Percentiles rank a stretch among this genome's conserved stretches.
phyloP scores from a whole-genome alignment of 1,284 basidiomycete species.

The Flammula alnicola region DNA sequence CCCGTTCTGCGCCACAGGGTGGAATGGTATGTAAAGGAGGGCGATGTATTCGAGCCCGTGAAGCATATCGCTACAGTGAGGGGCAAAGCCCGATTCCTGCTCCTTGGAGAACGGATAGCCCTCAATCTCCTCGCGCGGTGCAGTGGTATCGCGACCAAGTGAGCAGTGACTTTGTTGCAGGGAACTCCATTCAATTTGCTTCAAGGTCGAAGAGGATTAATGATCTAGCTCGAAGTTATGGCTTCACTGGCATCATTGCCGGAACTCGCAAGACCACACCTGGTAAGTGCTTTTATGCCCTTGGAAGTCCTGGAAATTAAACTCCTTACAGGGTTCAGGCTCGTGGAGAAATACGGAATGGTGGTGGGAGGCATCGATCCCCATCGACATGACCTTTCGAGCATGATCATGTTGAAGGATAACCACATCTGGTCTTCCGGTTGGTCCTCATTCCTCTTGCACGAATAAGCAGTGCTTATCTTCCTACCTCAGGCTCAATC shows the following conservation, averaged over 20 bases:
- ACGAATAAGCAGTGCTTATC: slow-evolving; percentile 8
- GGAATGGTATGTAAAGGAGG: slow-evolving; percentile 91
- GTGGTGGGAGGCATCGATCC: slow-evolving; percentile 96
- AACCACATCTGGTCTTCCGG: slow-evolving; percentile 99
- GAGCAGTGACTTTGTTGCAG: slow-evolving; percentile 33
- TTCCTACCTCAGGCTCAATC: slow-evolving; percentile 90
- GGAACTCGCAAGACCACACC: slow-evolving; percentile 99
- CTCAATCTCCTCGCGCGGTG: slow-evolving; percentile 95
- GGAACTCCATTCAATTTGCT: too few relatives aligned
- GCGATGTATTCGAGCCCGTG: slow-evolving; percentile 77
- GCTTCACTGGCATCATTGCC: slow-evolving; percentile 90
- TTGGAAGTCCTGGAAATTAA: slow-evolving; percentile 28
- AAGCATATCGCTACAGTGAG: slow-evolving; percentile 92
- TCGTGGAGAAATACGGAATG: slow-evolving; percentile 99
- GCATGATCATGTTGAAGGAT: slow-evolving; percentile 99
- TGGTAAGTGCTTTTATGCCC: slow-evolving; percentile 48
- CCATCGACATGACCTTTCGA: slow-evolving; percentile 95
- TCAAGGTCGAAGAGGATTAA: slow-evolving; percentile 80
- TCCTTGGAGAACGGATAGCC: slow-evolving; percentile 95
- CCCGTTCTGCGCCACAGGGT: slow-evolving; percentile 57
- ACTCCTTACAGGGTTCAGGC: slow-evolving; percentile 72
- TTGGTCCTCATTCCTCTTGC: slow-evolving; percentile 34
- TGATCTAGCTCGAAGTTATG: slow-evolving; percentile 78
- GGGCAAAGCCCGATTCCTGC: slow-evolving; percentile 86
- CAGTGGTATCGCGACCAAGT: slow-evolving; percentile 96